phyloP scores from a whole-genome alignment of 345 rosid species.

The Euclidium syriacum region DNA sequence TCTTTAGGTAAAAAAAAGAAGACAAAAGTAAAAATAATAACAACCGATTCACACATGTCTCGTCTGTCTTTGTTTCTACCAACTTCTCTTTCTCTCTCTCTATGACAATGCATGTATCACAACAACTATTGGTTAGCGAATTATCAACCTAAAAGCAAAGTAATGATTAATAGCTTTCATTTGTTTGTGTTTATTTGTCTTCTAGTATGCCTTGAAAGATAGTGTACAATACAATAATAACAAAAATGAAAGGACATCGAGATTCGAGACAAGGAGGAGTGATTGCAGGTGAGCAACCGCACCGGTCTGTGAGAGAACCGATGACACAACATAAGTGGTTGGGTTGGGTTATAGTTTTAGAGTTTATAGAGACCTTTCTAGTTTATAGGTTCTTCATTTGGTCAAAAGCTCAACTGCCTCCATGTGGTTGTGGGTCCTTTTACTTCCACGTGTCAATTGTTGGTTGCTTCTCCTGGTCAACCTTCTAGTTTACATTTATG shows the following conservation, averaged over 20 bases:
- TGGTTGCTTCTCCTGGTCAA: not conserved
- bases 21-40: not conserved
- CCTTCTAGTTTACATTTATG: not conserved
- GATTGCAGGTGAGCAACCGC: constrained; percentile 32
- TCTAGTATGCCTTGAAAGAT: not conserved
- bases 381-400: too few species aligned
- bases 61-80: constrained; percentile 13
- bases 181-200: constrained; percentile 10
- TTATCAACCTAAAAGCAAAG: constrained; percentile 20
- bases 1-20: not conserved
- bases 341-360: not conserved
- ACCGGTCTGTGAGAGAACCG: constrained; percentile 14
- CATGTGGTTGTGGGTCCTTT: constrained; percentile 14
- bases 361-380: too few species aligned
- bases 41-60: constrained; percentile 26
- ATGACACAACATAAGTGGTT: constrained; percentile 12
- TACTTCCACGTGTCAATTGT: not conserved
- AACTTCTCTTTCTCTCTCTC: constrained; percentile 8
- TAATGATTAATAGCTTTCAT: constrained; percentile 13
- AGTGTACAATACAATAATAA: not conserved
- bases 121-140: constrained; percentile 23
- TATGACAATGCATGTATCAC: not conserved
- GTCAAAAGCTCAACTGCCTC: constrained; percentile 27
- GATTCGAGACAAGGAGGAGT: constrained; percentile 6
- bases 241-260: not conserved